phyloP scores from a whole-genome alignment of 192 early-diverging fungal genomes.

The Entophlyctis luteolus region DNA sequence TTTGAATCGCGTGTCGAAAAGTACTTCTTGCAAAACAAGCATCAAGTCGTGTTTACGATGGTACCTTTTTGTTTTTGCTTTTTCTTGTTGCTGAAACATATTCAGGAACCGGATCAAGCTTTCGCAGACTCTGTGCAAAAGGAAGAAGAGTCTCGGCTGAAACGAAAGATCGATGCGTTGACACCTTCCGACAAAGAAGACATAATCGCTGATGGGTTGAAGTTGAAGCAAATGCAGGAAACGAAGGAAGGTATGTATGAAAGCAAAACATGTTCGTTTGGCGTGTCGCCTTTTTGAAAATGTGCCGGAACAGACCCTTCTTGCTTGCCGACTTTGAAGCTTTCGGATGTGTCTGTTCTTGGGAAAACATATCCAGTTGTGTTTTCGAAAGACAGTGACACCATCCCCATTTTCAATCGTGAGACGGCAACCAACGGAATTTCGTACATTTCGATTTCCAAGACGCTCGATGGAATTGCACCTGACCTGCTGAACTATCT shows the following conservation, averaged over 20 bases:
- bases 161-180: conserved; percentile 56
- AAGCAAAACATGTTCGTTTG: neutral
- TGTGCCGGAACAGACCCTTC: conserved; percentile 54
- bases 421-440: conserved; percentile 84
- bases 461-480: conserved; percentile 59
- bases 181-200: conserved; percentile 54
- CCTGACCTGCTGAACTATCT: conserved; percentile 67
- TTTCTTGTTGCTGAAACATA: neutral
- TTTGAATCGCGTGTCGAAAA: conserved; percentile 71
- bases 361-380: conserved; percentile 57
- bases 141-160: conserved; percentile 67
- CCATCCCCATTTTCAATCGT: conserved; percentile 69
- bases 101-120: conserved; percentile 55
- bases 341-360: conserved; percentile 69
- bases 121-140: conserved; percentile 57
- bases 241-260: conserved; percentile 46
- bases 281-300: neutral
- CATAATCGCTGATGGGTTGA: conserved; percentile 65
- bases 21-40: conserved; percentile 76
- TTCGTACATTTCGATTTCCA: conserved; percentile 78
- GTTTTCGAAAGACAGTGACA: conserved; percentile 19
- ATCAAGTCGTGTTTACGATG: conserved; percentile 81
- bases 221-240: conserved; percentile 68
- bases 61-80: too few species aligned
- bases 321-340: conserved; percentile 76